A percentile compares a stretch with the other conserved stretches of the same genome.
phyloP scores from a whole-genome alignment of 345 rosid species.

The Laguncularia racemosa region DNA sequence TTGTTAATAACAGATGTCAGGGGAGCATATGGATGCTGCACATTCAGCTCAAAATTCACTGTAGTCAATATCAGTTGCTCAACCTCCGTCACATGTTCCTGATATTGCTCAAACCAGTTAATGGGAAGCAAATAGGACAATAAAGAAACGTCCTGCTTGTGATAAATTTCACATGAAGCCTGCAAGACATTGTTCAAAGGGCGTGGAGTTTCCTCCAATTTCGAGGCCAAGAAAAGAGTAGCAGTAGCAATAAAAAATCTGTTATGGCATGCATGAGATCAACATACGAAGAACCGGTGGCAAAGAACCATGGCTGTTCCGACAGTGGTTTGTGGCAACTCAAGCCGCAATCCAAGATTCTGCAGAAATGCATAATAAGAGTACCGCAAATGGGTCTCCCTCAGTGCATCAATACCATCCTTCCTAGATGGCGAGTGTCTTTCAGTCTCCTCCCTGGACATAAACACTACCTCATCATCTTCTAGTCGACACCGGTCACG shows the following conservation, averaged over 20 bases:
- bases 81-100: slow-evolving; percentile 56
- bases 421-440: slow-evolving; percentile 70
- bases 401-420: slow-evolving; percentile 66
- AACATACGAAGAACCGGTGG: slow-evolving; percentile 68
- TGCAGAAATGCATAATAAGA: slow-evolving; percentile 68
- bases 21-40: slow-evolving; percentile 67
- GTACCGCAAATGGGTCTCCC: slow-evolving; percentile 70
- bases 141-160: slow-evolving; percentile 55
- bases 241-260: slow-evolving; percentile 75
- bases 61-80: slow-evolving; percentile 75
- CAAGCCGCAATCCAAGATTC: slow-evolving; percentile 59
- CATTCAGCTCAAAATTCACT: slow-evolving; percentile 66
- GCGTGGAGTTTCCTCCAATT: slow-evolving; percentile 79
- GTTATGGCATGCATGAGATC: slow-evolving; percentile 79
- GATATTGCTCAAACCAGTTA: slow-evolving; percentile 77
- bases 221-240: slow-evolving; percentile 70
- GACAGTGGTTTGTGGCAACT: slow-evolving; percentile 67
- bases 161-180: slow-evolving; percentile 51
- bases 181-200: slow-evolving; percentile 55
- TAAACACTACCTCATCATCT: slow-evolving; percentile 52
- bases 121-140: slow-evolving; percentile 56
- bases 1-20: slow-evolving; percentile 57
- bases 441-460: slow-evolving; percentile 75
- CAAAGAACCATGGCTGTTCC: slow-evolving; percentile 82
- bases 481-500: slow-evolving; percentile 53